Base-by-base conservation (phyloP, 2,329 filamentous ascomycete genomes). In the Fusarium staphyleae region DNA sequence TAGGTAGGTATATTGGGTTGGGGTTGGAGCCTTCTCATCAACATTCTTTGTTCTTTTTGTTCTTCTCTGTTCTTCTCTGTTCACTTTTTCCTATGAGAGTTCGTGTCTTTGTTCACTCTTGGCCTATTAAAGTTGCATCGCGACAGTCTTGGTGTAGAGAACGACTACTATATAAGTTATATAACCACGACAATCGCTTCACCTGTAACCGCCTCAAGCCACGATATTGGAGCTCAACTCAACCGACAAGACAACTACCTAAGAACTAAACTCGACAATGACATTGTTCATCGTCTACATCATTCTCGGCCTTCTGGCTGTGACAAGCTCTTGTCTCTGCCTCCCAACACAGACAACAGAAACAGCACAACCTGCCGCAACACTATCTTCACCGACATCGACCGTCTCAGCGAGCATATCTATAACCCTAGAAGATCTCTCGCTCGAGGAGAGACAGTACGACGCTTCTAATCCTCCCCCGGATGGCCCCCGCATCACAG, bases 401-500 rank as follows among this genome's bases (percentile, higher is more conserved):
- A 43, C 32, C 2, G 7, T 26, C 10, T 7, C 29, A 22, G 18
- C 35, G 15, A 30, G 15, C 24, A 10, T 5, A 13, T 32, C 14
- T n/a, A 14, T 13, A 24, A 9, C 30, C 14, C 19, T 22, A 22
- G 4, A 22, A 22, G 19, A 5, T 18, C 33, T 13, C 24, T 54
- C 13, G 19, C 18, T 58, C 5, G 43, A 39, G 22, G 57, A 40
- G 30, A 52, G 40, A 44, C 63, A 45, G 10, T 48, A 62, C 12
- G 43, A 63, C 24, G 62, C 60, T 15, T 29, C 48, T 13, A 56
- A 65, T n/a, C 50, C 53, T 7, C 65, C 68, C 2, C 53, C 62
- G 8, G 71, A 72, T 54, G 59, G 62, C 18, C 65, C 70, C 57
- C 43, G 69, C 22, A 69, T 72, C 26, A 73, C 72, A 4, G 67